These are phyloP conservation scores for Sphenostylis stenocarpa DNA, from an alignment of 306 rosid genomes.

Conservation along the genomic window DNA sequence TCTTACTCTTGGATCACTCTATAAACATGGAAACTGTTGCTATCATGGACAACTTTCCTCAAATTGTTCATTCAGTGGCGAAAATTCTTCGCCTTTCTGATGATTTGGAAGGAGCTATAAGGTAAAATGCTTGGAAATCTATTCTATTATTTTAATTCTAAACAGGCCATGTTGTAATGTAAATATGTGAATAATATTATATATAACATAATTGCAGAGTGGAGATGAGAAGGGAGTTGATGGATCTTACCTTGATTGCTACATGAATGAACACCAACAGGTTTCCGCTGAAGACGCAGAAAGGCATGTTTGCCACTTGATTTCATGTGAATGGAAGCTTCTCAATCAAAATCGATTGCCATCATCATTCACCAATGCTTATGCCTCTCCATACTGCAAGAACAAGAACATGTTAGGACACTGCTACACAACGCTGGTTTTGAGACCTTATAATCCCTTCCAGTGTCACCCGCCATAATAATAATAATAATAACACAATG, in stretches of 20 bases:
- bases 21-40: slow-evolving; percentile 33
- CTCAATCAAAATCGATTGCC: slow-evolving; percentile 44
- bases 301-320: slow-evolving; percentile 32
- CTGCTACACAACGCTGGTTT: too few relatives aligned
- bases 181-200: background rate
- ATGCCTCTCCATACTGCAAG: slow-evolving; percentile 46
- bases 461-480: too few relatives aligned
- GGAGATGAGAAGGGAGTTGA: slow-evolving; percentile 46
- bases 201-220: too few relatives aligned
- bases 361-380: slow-evolving; percentile 24
- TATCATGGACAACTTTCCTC: slow-evolving; percentile 30
- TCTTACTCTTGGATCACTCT: slow-evolving; percentile 45
- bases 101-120: slow-evolving; percentile 42
- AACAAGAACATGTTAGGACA: too few relatives aligned
- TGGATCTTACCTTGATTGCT: slow-evolving; percentile 58
- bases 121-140: background rate
- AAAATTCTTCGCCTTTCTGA: slow-evolving; percentile 44
- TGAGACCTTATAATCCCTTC: too few relatives aligned
- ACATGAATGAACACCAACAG: slow-evolving; percentile 40
- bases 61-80: slow-evolving; percentile 29
- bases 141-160: background rate
- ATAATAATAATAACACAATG: too few relatives aligned
- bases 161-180: background rate
- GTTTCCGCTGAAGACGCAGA: slow-evolving; percentile 32
- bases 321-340: slow-evolving; percentile 53